Conservation (phyloP, 306 rosid species). For the Begonia peltatifolia region DNA sequence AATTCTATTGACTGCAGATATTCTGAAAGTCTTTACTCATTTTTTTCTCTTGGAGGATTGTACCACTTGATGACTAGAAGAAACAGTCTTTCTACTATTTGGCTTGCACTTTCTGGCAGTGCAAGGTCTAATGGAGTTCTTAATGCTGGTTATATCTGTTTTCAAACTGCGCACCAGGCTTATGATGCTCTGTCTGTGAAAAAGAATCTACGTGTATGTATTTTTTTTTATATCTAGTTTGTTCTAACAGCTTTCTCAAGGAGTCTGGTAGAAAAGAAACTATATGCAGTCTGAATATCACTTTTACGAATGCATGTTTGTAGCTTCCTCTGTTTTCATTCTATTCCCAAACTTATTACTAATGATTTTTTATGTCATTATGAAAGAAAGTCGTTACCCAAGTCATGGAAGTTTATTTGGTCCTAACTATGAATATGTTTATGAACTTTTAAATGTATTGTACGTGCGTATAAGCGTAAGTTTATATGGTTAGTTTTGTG, state of each 20-base stretch:
- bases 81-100: constrained; percentile 37
- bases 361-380: too few relatives aligned
- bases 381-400: too few relatives aligned
- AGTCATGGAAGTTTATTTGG: too few relatives aligned
- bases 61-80: constrained; percentile 44
- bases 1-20: constrained; percentile 40
- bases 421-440: too few relatives aligned
- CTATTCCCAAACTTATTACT: too few relatives aligned
- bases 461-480: too few relatives aligned
- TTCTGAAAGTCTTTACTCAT: constrained; percentile 62
- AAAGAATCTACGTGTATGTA: constrained; percentile 38
- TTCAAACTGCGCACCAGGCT: constrained; percentile 61
- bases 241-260: too few relatives aligned
- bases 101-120: constrained; percentile 50
- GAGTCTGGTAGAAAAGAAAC: background rate
- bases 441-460: too few relatives aligned
- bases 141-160: constrained; percentile 82
- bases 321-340: background rate
- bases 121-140: constrained; percentile 87
- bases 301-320: background rate
- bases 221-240: constrained; percentile 1
- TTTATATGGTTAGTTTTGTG: too few relatives aligned
- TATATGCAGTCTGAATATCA: too few relatives aligned
- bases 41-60: constrained; percentile 72
- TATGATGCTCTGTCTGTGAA: constrained; percentile 39